Evolutionary conservation across 805 yeast genomes (phyloP).

Genomic region (Peterozyma toletana): DNA sequence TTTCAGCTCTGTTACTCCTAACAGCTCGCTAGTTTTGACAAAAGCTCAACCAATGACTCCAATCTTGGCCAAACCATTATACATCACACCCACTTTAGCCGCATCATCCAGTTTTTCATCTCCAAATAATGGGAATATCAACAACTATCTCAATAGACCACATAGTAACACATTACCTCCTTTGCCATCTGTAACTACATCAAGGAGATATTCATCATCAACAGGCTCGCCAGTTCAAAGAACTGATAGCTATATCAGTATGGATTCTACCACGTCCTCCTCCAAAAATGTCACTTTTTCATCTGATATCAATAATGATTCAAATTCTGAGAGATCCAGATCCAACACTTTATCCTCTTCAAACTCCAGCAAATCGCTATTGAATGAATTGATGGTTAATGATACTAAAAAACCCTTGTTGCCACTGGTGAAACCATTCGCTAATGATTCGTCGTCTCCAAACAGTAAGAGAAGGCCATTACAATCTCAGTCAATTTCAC

Average conservation of each 20-base stretch:
- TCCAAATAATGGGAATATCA: neutral
- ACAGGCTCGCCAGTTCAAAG: neutral
- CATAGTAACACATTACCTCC: conserved; percentile 23
- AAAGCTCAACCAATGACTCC: conserved; percentile 15
- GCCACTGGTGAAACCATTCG: too few species aligned
- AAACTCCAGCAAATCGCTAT: too few species aligned
- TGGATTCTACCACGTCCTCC: neutral
- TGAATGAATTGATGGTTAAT: too few species aligned
- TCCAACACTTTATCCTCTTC: too few species aligned
- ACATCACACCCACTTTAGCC: neutral
- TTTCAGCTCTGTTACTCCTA: conserved; percentile 8
- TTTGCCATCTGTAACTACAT: conserved; percentile 24
- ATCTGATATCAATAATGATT: too few species aligned
- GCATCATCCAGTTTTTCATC: neutral
- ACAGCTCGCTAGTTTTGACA: conserved; percentile 17
- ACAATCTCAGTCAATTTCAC: too few species aligned
- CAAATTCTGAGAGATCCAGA: too few species aligned
- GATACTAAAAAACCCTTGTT: too few species aligned
- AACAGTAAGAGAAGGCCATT: too few species aligned
- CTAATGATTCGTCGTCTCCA: too few species aligned
- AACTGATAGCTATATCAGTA: neutral
- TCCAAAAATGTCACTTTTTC: too few species aligned
- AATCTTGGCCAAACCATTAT: conserved; percentile 3
- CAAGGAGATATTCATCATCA: conserved; percentile 17
- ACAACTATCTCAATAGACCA: neutral